Evolutionary conservation across 371 early-diverging fungal genomes (phyloP), one percentile per base, ranked within the genome.

Genomic region (Massospora cicadina): DNA sequence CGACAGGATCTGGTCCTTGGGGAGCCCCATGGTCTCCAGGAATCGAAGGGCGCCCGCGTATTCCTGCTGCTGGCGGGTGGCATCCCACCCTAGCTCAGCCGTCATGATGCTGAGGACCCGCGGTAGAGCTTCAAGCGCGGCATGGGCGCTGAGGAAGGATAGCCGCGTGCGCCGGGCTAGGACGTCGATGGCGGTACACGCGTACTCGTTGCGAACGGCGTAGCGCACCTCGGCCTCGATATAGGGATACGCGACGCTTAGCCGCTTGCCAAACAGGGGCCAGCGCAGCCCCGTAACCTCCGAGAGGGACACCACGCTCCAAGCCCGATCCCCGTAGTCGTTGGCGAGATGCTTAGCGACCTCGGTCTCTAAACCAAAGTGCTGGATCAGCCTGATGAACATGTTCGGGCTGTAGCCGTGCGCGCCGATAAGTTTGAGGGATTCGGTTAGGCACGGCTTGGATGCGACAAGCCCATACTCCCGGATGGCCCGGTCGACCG

Each of bases 221-320:
- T 98, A 98, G 13, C 90, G 82, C 12, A 98, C 86, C 77, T 99
- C 99, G 32, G 95, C 90, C 68, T 93, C 93, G 33, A 95, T 82
- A 70, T 90, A 98, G 33, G 93, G 93, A 72, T 98, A 95, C 32
- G 82, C 81, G 25, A 79, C 79, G n/a, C 82, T 80, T 31, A 99
- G 71, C 54, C 90, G 81, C 65, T 82, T 80, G 58, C 91, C 93
- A 66, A 84, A 84, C 25, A 87, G 76, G 26, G 91, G 91, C 85
- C 85, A 91, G 55, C 83, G 75, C 67, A 68, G 69, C 57, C 81
- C 81, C 13, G 89, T 87, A 63, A 81, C 74, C 27, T 86, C 77
- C 33, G 89, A 86, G 65, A 91, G 76, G 3, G 88, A 73, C 12
- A 91, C 91, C 28, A 95, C 93, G 12, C 80, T 82, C 89, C 89